Evolutionary conservation across 176 grass and related monocot genomes (phyloP).

Genomic region (Raddia distichophylla): DNA sequence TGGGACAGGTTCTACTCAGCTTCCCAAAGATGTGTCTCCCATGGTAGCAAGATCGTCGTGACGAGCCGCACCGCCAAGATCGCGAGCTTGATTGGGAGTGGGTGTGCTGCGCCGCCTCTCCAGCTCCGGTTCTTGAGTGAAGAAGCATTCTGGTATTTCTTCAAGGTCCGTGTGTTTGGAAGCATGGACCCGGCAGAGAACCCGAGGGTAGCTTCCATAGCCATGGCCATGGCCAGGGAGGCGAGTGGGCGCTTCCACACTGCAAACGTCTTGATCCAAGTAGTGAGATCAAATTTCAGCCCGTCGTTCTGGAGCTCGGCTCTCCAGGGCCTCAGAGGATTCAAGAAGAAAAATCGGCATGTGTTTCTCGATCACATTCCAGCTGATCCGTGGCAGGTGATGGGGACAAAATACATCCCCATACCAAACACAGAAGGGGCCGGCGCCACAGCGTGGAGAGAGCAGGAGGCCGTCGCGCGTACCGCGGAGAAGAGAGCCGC

Average conservation of each 20-base stretch:
- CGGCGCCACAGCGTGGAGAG: too few relatives aligned
- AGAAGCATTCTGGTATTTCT: background rate
- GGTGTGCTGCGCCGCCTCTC: too few relatives aligned
- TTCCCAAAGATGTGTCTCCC: background rate
- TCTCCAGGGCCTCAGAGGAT: background rate
- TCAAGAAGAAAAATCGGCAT: background rate
- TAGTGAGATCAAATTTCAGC: constrained; percentile 19
- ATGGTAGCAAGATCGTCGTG: too few relatives aligned
- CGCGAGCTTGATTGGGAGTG: background rate
- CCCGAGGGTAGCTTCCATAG: background rate
- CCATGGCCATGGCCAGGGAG: constrained; percentile 11
- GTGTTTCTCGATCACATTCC: background rate
- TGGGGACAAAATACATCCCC: background rate
- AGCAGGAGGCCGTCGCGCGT: too few relatives aligned
- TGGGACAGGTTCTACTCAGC: background rate
- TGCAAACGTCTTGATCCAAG: background rate
- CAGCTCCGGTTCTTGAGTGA: too few relatives aligned
- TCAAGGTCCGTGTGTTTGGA: constrained; percentile 26
- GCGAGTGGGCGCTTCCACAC: background rate
- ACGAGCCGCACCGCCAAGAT: too few relatives aligned
- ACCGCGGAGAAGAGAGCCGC: too few relatives aligned
- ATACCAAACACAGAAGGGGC: too few relatives aligned
- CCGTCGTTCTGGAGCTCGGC: background rate
- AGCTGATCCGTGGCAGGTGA: background rate
- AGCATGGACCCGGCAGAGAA: background rate